phyloP scores from a whole-genome alignment of 2,329 filamentous ascomycete species.

The Colletotrichum sp. region DNA sequence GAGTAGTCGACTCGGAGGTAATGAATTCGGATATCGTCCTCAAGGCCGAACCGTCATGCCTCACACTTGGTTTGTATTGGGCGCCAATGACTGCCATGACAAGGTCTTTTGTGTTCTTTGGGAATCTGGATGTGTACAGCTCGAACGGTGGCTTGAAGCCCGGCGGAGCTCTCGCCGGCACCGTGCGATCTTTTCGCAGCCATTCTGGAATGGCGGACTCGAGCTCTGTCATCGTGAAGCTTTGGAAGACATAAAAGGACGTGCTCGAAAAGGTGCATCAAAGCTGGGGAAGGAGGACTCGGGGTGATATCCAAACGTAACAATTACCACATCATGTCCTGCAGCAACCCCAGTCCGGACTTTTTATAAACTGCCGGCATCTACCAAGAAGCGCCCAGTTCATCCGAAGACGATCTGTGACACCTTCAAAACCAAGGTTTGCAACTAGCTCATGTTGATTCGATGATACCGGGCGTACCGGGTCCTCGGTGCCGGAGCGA shows the following conservation, averaged over 20 bases:
- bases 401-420: neutral
- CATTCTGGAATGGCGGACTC: neutral
- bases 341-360: neutral
- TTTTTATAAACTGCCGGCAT: neutral
- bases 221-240: neutral
- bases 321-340: neutral
- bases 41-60: accelerated
- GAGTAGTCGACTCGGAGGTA: accelerated
- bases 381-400: neutral
- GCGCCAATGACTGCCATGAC: neutral
- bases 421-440: neutral
- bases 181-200: neutral
- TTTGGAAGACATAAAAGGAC: accelerated
- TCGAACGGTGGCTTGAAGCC: neutral
- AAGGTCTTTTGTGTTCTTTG: neutral
- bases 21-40: neutral
- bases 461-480: neutral
- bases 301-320: neutral
- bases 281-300: neutral
- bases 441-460: neutral
- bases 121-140: neutral
- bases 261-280: neutral
- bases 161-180: neutral
- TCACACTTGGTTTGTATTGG: accelerated
- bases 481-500: neutral